Evolutionary conservation across 257 asterid species (phyloP).

Genomic region (Solanum lycopersicoides): DNA sequence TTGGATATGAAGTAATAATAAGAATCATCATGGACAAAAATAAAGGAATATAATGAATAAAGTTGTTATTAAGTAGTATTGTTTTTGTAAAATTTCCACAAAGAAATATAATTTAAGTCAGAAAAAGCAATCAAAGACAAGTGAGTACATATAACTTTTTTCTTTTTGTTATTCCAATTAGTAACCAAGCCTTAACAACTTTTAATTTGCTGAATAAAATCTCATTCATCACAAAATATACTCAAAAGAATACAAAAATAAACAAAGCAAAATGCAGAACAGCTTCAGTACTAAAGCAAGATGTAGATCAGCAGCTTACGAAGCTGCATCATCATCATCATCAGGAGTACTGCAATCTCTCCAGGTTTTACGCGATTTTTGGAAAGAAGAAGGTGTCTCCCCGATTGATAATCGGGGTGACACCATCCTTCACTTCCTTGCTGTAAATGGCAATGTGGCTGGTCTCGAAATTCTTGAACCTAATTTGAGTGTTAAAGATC

Average conservation of each 20-base stretch:
- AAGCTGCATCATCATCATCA: not conserved
- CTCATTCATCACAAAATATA: not conserved
- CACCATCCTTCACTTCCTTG: conserved; percentile 2
- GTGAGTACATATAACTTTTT: not conserved
- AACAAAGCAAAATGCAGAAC: not conserved
- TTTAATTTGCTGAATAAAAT: not conserved
- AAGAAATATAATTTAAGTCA: not conserved
- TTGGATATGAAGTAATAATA: not conserved
- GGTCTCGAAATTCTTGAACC: not conserved
- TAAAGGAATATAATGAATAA: not conserved
- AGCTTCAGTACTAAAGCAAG: not conserved
- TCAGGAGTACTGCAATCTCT: not conserved
- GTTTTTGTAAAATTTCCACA: not conserved
- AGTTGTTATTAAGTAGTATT: not conserved
- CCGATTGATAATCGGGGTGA: not conserved
- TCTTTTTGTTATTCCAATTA: not conserved
- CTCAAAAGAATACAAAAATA: not conserved
- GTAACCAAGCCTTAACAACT: not conserved
- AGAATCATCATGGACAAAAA: not conserved
- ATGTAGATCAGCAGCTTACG: not conserved
- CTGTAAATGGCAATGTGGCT: not conserved
- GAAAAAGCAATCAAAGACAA: not conserved
- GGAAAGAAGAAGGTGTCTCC: not conserved
- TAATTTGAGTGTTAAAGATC: not conserved
- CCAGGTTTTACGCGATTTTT: not conserved